A percentile compares a stretch with the other conserved stretches of the same genome.
Evolutionary conservation across 2,329 filamentous ascomycete species (phyloP).

Genomic region (Lachnellula suecica): DNA sequence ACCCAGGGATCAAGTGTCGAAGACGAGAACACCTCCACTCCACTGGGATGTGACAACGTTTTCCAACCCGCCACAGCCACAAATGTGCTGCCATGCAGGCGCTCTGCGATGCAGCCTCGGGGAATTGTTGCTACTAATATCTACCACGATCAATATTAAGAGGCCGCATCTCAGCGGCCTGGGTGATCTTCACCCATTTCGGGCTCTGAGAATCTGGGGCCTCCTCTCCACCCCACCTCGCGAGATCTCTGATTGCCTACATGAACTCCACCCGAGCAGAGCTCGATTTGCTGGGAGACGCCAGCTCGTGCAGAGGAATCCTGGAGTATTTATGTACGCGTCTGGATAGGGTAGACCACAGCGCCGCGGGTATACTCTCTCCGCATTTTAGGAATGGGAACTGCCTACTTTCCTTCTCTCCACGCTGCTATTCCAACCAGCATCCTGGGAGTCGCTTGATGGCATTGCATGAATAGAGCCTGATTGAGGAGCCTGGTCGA

Average conservation of each 20-base stretch:
- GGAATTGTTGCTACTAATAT: slow-evolving; percentile 3
- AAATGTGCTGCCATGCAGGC: slow-evolving; percentile 3
- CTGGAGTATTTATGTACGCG: slow-evolving; percentile 3
- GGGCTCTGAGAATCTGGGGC: background rate
- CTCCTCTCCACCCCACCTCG: background rate
- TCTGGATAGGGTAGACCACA: slow-evolving; percentile 4
- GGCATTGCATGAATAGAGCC: background rate
- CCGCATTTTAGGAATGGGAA: slow-evolving; percentile 4
- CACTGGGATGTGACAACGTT: slow-evolving; percentile 4
- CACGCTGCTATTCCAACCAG: too few species aligned
- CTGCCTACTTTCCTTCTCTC: too few species aligned
- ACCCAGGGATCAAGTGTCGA: too few species aligned
- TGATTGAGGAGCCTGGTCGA: too few species aligned
- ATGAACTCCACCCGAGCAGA: slow-evolving; percentile 4
- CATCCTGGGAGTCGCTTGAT: background rate
- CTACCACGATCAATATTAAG: background rate
- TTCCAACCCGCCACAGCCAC: slow-evolving; percentile 4
- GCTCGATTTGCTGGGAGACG: slow-evolving; percentile 3
- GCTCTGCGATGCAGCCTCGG: slow-evolving; percentile 3
- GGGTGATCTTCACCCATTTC: too few species aligned
- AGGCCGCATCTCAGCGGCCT: too few species aligned
- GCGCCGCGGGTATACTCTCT: slow-evolving; percentile 7
- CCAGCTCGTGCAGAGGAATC: slow-evolving; percentile 2
- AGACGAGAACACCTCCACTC: background rate
- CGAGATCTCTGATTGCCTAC: slow-evolving; percentile 3